phyloP scores from a whole-genome alignment of 176 grass and related monocot species.

The Oryza brachyantha region DNA sequence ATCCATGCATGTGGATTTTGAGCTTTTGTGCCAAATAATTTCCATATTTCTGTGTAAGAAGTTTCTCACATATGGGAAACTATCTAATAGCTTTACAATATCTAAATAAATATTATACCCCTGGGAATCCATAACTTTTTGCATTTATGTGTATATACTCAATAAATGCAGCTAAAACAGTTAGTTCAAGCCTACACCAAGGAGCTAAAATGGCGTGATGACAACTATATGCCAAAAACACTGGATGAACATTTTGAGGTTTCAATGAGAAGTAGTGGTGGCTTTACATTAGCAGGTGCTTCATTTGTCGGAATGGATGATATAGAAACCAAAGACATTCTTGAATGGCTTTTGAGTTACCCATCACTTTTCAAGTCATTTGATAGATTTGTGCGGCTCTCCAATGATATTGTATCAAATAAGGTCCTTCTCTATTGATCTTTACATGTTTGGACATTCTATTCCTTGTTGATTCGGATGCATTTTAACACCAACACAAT shows the following conservation, averaged over 20 bases:
- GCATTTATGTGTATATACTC: background rate
- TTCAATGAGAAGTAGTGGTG: slow-evolving; percentile 20
- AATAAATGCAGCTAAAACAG: slow-evolving; percentile 21
- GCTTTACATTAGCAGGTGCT: background rate
- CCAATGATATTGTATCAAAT: slow-evolving; percentile 43
- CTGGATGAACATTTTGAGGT: slow-evolving; percentile 35
- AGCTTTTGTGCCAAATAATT: background rate
- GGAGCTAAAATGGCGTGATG: slow-evolving; percentile 46
- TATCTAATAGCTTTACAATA: background rate
- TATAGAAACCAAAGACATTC: slow-evolving; percentile 1
- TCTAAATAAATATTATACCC: too few relatives aligned
- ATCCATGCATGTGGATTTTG: background rate
- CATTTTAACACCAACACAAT: background rate
- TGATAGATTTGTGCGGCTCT: slow-evolving; percentile 30
- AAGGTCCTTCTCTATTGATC: slow-evolving; percentile 20
- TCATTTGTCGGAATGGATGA: slow-evolving; percentile 32
- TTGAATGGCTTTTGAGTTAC: slow-evolving; percentile 35
- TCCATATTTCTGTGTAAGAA: background rate
- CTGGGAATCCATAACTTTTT: background rate
- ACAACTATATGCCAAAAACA: slow-evolving; percentile 31
- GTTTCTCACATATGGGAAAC: background rate
- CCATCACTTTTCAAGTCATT: slow-evolving; percentile 22
- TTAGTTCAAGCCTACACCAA: slow-evolving; percentile 23
- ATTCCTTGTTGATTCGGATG: background rate
- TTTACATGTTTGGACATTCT: background rate